Base-by-base conservation (phyloP, 805 yeast species). In the Kuraishia hungarica region DNA sequence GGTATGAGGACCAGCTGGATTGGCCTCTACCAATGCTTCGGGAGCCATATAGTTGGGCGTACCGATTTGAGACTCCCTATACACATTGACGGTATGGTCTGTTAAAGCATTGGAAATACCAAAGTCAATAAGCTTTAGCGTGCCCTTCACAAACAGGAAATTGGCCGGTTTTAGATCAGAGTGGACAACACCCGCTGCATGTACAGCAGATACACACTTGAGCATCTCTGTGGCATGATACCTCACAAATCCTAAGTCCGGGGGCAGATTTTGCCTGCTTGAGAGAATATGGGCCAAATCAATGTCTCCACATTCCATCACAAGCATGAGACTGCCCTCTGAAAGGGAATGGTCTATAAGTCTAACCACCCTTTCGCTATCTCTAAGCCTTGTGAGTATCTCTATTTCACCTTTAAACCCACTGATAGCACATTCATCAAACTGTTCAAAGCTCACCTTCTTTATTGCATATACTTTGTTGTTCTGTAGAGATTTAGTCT, bases 11-110 rank as follows among this genome's bases (percentile, higher is more conserved):
- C 43, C 43, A 10, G 11, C 22, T 3, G 35, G 43, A 53, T 73
- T 75, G 57, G 76, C 81, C 67, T 87, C 96, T 50, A 86, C 77
- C 57, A 93, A 72, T 0, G 97, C 89, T 68, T 93, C 99, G 0
- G 99, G 99, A 0, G 99, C 97, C 98, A 93, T 94, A 67, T 93
- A 94, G 67, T 88, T 90, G 1, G 97, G 97, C 0, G 99, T 93
- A 3, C 99, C 99, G 53, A 91, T 86, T 66, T 90, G 97, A 5
- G 90, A 81, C 57, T 89, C 96, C 56, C 97, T 78, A 65, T 92
- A 92, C 20, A 93, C 81, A 62, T 94, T 93, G 21, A 89, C 84
- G 0, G 98, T 93, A 64, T 90, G 89, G 54, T 92, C 97, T 1
- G 96, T 94, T 1, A 94, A 90, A 0, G 93, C 90, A 69, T 92